These are phyloP conservation scores for Helotiales sp. DNA, from an alignment of 2,329 filamentous ascomycete genomes.

Conservation along the genomic window DNA sequence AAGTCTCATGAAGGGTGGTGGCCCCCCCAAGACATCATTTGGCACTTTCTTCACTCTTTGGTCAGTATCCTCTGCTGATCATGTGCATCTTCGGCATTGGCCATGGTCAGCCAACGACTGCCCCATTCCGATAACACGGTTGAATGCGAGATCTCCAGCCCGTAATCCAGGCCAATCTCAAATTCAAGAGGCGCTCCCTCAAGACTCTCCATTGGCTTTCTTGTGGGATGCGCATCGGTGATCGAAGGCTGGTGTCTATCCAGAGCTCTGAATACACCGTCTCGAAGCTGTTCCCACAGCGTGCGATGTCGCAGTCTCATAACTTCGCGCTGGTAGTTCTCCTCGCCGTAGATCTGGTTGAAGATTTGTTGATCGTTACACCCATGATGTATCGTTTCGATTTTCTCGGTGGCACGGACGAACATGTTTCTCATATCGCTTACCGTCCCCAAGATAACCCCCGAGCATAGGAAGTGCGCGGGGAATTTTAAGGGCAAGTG, in stretches of 20 bases:
- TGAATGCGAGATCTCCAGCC: not conserved
- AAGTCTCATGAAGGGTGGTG: not conserved
- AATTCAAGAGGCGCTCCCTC: not conserved
- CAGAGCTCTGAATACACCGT: not conserved
- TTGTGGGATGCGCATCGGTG: not conserved
- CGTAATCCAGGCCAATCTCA: not conserved
- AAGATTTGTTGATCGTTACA: slow-evolving; percentile 2
- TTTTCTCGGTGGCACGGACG: not conserved
- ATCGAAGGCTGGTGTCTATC: not conserved
- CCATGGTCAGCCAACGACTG: not conserved
- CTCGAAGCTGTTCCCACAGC: not conserved
- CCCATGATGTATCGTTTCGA: not conserved
- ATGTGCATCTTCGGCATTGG: not conserved
- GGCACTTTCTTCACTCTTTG: not conserved
- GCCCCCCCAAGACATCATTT: not conserved
- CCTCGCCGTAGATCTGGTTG: slow-evolving; percentile 4
- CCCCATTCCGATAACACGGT: not conserved
- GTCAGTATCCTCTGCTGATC: not conserved
- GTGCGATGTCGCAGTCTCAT: not conserved
- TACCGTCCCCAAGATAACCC: not conserved
- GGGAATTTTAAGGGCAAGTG: not conserved
- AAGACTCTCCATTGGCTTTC: not conserved
- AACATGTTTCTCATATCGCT: not conserved
- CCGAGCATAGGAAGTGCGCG: slow-evolving; percentile 3
- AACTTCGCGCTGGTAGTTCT: slow-evolving; percentile 6